Evolutionary conservation across 768 basidiomycete genomes (phyloP), one percentile per base, ranked within the genome.

Genomic region (Lyophyllum atratum): DNA sequence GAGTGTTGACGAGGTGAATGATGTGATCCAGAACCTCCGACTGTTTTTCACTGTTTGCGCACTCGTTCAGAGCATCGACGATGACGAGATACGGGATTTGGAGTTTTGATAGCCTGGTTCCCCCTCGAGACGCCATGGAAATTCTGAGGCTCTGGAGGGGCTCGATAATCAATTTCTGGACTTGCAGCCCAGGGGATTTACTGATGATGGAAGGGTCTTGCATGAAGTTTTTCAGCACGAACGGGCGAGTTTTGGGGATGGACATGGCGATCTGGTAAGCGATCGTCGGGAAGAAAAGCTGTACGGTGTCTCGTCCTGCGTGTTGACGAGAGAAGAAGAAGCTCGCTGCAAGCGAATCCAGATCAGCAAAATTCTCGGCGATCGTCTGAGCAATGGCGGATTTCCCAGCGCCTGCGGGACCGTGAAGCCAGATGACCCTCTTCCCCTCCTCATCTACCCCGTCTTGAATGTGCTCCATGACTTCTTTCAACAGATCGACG

Each of bases 281-380:
- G 15, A 75, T 45, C 0, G 75, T 74, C 0, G 74, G 58, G 10
- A 76, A 48, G 4, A 77, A 59, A 11, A 60, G 60, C 11, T 52
- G 59, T 2, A 59, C 63, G 12, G 64, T 65, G 19, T 64, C 68
- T 9, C 72, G 64, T 26, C 63, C 62, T 15, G 62, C 39, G 37
- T 68, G 68, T 28, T 61, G 54, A 17, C 72, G 63, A 7, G 67
- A 71, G 63, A 76, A 76, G 52, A 75, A 75, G 61, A 73, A 75
- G 45, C 65, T 69, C 0, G 71, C 72, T 22, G 65, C 69, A 5
- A 73, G 64, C 3, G 42, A 54, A 14, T 52, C 58, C 26, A 19
- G 39, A 28, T 29, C 58, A 52, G 49, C 62, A 28, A 68, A 67
- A 0, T 45, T 29, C 25, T 65, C 70, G 2, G 68, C 63, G 4